phyloP scores from a whole-genome alignment of 345 rosid genomes.

The Aegle marmelos region DNA sequence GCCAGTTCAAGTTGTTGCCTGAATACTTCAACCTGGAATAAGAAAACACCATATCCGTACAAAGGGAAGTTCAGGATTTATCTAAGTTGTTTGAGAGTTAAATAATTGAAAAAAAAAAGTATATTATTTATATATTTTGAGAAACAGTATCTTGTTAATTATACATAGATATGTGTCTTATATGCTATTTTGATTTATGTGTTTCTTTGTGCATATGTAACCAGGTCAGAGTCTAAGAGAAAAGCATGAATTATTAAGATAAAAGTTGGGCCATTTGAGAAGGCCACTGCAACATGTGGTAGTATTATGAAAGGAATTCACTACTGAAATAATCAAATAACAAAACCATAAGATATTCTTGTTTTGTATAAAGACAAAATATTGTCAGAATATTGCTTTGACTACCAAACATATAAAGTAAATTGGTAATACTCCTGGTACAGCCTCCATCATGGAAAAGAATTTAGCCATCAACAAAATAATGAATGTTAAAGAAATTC shows the following conservation, averaged over 20 bases:
- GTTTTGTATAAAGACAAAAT: no score
- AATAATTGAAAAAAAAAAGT: neutral
- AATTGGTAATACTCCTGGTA: neutral
- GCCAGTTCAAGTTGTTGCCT: slow-evolving; percentile 82
- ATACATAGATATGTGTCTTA: neutral
- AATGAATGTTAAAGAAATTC: neutral
- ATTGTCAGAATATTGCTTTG: no score
- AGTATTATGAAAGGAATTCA: neutral
- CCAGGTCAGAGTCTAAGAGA: neutral
- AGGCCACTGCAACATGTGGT: neutral
- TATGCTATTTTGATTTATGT: neutral
- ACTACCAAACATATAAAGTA: neutral
- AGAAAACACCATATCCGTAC: neutral
- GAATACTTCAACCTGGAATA: slow-evolving; percentile 60
- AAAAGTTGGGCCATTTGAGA: neutral
- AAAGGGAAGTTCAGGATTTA: neutral
- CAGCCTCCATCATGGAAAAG: neutral
- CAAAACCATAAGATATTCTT: no score
- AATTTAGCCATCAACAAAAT: neutral
- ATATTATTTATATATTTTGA: no score
- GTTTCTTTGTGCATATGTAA: neutral
- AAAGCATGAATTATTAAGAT: neutral
- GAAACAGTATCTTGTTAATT: neutral
- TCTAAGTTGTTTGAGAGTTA: neutral
- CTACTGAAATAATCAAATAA: no score